phyloP scores from a whole-genome alignment of 345 rosid genomes.

The Salix purpurea region DNA sequence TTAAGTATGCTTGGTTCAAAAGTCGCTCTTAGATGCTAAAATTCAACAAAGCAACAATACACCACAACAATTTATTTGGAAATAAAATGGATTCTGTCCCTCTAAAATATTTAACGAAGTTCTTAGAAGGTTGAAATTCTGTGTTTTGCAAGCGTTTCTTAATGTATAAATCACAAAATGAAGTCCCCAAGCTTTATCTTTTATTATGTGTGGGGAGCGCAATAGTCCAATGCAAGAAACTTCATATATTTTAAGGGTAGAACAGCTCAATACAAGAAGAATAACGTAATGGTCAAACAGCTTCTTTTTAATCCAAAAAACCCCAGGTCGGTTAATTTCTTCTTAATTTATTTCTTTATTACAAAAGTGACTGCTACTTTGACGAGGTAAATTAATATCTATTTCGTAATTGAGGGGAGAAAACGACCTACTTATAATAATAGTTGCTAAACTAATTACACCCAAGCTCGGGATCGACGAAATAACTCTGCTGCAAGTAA shows the following conservation, averaged over 20 bases:
- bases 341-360: neutral
- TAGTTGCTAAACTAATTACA: neutral
- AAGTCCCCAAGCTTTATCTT: neutral
- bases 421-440: neutral
- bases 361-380: neutral
- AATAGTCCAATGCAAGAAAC: neutral
- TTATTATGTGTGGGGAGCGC: neutral
- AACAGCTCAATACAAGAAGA: neutral
- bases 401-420: neutral
- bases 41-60: constrained; percentile 5
- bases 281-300: neutral
- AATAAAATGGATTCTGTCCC: neutral
- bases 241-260: neutral
- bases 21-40: constrained; percentile 11
- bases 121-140: constrained; percentile 3
- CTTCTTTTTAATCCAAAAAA: neutral
- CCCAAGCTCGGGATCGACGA: neutral
- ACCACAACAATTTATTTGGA: neutral
- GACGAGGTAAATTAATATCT: too few relatives aligned
- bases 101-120: neutral
- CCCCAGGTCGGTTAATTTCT: neutral
- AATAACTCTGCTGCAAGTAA: neutral
- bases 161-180: neutral
- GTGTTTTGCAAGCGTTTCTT: neutral
- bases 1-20: neutral